Conservation (phyloP, 805 yeast genomes). For the Candida chauliodis region DNA sequence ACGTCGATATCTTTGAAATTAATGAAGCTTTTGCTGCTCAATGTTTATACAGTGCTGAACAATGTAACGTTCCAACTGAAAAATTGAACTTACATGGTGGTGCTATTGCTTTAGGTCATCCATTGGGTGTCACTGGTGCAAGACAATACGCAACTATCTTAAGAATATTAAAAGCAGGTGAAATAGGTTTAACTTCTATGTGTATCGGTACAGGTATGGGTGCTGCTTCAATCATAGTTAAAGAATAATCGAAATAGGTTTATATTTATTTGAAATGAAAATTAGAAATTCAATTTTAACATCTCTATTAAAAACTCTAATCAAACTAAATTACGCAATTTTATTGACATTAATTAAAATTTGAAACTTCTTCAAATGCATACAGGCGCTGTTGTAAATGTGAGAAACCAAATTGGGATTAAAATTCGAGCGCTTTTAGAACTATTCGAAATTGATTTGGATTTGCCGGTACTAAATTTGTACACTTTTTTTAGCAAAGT, state of each 20-base stretch:
- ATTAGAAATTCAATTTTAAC: neutral
- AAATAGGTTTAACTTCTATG: conserved; percentile 92
- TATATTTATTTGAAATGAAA: neutral
- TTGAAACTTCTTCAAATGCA: no score
- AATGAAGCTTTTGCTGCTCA: conserved; percentile 98
- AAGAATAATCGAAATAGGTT: conserved; percentile 49
- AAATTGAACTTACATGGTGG: conserved; percentile 87
- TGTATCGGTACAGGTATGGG: conserved; percentile 99
- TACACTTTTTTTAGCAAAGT: neutral
- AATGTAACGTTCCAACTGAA: conserved; percentile 60
- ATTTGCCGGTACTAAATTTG: no score
- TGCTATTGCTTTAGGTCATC: conserved; percentile 95
- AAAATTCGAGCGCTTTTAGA: no score
- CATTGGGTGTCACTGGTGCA: conserved; percentile 65
- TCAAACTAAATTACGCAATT: no score
- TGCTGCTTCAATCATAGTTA: conserved; percentile 83
- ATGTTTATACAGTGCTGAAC: conserved; percentile 70
- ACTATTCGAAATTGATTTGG: no score
- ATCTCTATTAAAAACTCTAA: no score
- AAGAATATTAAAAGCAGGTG: conserved; percentile 73
- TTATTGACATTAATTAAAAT: no score
- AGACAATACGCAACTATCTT: conserved; percentile 88
- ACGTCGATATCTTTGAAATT: conserved; percentile 76
- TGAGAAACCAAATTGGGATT: no score
- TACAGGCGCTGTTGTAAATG: no score